These are phyloP conservation scores for Tagetes patula DNA, from an alignment of 129 eudicot species.

Conservation along the genomic window DNA sequence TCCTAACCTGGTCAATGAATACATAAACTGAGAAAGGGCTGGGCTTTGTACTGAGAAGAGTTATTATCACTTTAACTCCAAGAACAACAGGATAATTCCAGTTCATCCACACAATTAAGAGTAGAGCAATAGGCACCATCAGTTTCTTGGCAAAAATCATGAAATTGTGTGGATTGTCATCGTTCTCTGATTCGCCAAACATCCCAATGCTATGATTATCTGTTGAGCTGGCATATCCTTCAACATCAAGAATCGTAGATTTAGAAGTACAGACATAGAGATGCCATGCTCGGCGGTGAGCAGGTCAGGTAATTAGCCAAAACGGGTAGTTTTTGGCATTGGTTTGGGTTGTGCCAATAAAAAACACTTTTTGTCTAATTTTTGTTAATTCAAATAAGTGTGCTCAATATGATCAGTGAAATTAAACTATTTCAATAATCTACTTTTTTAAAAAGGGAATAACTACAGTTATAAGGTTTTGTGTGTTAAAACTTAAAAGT, in stretches of 20 bases:
- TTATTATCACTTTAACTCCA: constrained; percentile 48
- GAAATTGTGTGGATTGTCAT: constrained; percentile 41
- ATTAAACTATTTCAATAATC: background rate
- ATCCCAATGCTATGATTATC: constrained; percentile 33
- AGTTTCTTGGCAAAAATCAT: constrained; percentile 45
- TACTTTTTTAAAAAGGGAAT: background rate
- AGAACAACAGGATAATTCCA: constrained; percentile 62
- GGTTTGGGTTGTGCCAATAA: constrained; percentile 3
- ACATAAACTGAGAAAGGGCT: constrained; percentile 55
- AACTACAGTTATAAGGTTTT: background rate
- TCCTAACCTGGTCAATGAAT: constrained; percentile 62
- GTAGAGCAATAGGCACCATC: constrained; percentile 50
- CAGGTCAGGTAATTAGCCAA: background rate
- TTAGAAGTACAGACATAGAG: constrained; percentile 20
- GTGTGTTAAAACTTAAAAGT: background rate
- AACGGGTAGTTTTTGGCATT: background rate
- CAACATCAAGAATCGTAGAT: constrained; percentile 23
- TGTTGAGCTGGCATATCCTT: constrained; percentile 40
- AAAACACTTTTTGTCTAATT: background rate
- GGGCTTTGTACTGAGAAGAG: constrained; percentile 62
- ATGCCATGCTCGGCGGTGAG: background rate
- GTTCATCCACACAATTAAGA: constrained; percentile 49
- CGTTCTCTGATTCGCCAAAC: constrained; percentile 30
- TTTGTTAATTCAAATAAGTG: background rate
- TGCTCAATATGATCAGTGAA: background rate